A percentile compares a stretch with the other conserved stretches of the same genome.
phyloP scores from a whole-genome alignment of 2,329 filamentous ascomycete species.

The Penicillium sp. region DNA sequence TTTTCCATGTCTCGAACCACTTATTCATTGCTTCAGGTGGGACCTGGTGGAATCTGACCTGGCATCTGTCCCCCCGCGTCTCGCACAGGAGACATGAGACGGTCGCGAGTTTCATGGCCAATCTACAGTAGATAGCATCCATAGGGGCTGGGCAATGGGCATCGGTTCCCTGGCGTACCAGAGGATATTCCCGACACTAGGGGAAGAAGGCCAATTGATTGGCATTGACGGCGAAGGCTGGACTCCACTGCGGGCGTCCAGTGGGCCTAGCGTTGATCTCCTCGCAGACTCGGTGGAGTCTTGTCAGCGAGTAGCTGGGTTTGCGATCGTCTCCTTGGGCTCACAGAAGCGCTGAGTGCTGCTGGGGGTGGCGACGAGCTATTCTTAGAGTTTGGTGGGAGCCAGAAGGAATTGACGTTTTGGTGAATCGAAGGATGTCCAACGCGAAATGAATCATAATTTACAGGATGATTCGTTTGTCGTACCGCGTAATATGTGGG shows the following conservation, averaged over 20 bases:
- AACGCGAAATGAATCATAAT: constrained; percentile 4
- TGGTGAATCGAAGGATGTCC: background rate
- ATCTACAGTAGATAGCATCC: constrained; percentile 10
- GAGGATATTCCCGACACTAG: constrained; percentile 1
- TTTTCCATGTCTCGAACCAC: constrained; percentile 8
- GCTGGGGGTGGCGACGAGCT: constrained; percentile 3
- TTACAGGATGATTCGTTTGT: no score
- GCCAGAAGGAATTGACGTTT: background rate
- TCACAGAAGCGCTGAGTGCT: constrained; percentile 2
- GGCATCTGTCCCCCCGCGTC: constrained; percentile 24
- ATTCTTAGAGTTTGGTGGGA: background rate
- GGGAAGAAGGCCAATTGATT: constrained; percentile 6
- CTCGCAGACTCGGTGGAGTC: constrained; percentile 15
- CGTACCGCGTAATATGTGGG: background rate
- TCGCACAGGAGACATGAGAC: constrained; percentile 25
- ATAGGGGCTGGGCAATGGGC: constrained; percentile 3
- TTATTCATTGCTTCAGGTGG: background rate
- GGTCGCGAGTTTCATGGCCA: constrained; percentile 25
- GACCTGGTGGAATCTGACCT: constrained; percentile 14
- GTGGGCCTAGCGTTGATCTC: constrained; percentile 21
- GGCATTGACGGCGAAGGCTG: constrained; percentile 7
- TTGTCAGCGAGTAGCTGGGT: constrained; percentile 7
- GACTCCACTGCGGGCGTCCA: constrained; percentile 8
- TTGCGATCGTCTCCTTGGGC: constrained; percentile 11
- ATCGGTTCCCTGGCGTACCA: background rate